A percentile compares a stretch with the other conserved stretches of the same genome.
Conservation (phyloP, 345 rosid species). For the Eucalyptus marginata region DNA sequence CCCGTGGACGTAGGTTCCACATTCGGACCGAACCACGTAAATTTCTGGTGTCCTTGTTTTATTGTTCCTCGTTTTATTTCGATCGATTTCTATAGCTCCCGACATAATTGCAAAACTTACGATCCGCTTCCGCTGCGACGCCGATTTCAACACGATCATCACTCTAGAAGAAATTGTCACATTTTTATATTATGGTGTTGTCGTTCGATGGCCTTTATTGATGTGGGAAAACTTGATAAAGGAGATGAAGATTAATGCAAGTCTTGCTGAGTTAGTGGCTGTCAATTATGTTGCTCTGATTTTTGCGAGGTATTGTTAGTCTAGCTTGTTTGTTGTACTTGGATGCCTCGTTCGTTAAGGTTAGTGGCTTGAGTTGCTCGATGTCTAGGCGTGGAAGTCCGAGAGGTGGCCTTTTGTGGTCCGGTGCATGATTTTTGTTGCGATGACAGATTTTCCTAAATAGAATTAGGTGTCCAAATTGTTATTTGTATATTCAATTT, state of each 20-base stretch:
- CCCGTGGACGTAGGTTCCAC: too few species aligned
- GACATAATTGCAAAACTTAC: too few species aligned
- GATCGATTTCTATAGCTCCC: too few species aligned
- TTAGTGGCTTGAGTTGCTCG: background rate
- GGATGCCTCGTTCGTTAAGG: background rate
- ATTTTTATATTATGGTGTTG: too few species aligned
- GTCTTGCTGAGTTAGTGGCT: slow-evolving; percentile 3
- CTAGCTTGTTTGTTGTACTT: background rate
- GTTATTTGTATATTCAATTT: background rate
- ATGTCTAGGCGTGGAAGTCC: background rate
- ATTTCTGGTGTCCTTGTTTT: too few species aligned
- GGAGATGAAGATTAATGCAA: background rate
- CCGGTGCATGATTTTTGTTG: background rate
- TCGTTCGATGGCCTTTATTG: too few species aligned
- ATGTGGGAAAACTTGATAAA: background rate
- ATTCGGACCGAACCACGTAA: too few species aligned
- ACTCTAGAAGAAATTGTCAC: too few species aligned
- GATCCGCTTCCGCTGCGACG: too few species aligned
- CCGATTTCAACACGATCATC: too few species aligned
- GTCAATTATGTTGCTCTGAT: slow-evolving; percentile 65
- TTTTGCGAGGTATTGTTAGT: slow-evolving; percentile 52
- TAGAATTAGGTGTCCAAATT: background rate
- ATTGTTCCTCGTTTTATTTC: too few species aligned
- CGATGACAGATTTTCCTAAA: background rate
- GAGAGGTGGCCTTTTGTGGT: background rate